A percentile compares a stretch with the other conserved stretches of the same genome.
These are phyloP conservation scores for Straminergon stramineum DNA, from an alignment of 225 moss, liverwort and hornwort species.

Conservation along the genomic window DNA sequence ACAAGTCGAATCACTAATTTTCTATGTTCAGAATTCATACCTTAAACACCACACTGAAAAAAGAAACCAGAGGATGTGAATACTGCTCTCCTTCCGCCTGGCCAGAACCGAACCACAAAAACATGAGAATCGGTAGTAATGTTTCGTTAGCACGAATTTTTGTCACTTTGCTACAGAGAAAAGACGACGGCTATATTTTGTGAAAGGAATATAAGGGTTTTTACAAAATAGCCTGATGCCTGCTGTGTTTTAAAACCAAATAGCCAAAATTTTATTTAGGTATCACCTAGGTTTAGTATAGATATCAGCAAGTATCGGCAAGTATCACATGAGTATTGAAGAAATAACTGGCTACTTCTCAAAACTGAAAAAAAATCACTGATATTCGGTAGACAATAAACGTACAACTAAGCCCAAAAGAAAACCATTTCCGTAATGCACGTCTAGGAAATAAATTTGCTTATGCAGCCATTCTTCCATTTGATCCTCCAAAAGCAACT, in stretches of 20 bases:
- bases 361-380: background rate
- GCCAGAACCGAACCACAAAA: background rate
- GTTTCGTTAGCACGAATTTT: background rate
- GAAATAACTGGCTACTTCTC: background rate
- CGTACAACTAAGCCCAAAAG: background rate
- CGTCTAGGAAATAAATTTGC: background rate
- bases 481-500: background rate
- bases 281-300: background rate
- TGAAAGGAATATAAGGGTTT: no score
- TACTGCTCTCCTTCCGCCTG: slow-evolving; percentile 46
- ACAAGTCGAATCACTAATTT: background rate
- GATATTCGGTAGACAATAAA: background rate
- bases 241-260: background rate
- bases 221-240: background rate
- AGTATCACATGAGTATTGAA: background rate
- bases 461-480: background rate
- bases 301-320: background rate
- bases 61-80: slow-evolving; percentile 52
- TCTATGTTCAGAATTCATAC: slow-evolving; percentile 8
- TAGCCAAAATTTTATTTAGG: background rate
- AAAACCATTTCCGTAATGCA: background rate
- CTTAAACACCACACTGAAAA: slow-evolving; percentile 69
- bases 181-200: background rate
- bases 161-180: background rate
- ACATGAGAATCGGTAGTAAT: background rate